Conservation (phyloP, 371 early-diverging fungal genomes). For the Mucor piriformis region DNA sequence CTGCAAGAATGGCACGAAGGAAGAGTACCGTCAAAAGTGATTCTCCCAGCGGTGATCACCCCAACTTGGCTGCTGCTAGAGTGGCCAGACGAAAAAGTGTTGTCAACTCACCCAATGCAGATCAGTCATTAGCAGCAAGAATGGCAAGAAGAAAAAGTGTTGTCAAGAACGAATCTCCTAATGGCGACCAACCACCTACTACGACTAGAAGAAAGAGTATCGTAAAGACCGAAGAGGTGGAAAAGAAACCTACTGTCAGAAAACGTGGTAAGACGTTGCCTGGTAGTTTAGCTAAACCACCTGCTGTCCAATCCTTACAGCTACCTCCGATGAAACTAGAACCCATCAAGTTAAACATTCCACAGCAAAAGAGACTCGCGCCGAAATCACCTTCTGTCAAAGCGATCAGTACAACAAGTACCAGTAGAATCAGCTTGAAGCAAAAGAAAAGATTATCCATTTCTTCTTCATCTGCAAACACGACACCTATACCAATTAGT, state of each 20-base stretch:
- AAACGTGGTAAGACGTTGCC: slow-evolving; percentile 57
- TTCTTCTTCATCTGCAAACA: slow-evolving; percentile 7
- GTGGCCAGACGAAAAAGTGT: slow-evolving; percentile 25
- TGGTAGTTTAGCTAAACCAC: slow-evolving; percentile 52
- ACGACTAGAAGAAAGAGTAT: background rate
- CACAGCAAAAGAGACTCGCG: slow-evolving; percentile 10
- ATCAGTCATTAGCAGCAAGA: slow-evolving; percentile 15
- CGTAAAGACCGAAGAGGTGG: background rate
- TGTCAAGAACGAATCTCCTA: slow-evolving; percentile 22
- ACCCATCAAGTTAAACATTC: slow-evolving; percentile 42
- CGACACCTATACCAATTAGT: slow-evolving; percentile 20
- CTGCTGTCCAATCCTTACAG: slow-evolving; percentile 40
- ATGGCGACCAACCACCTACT: slow-evolving; percentile 1
- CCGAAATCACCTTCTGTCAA: slow-evolving; percentile 31
- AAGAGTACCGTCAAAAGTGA: too few relatives aligned
- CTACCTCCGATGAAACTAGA: slow-evolving; percentile 57
- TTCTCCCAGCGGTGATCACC: background rate
- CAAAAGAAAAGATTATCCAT: slow-evolving; percentile 18
- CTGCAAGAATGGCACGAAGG: too few relatives aligned
- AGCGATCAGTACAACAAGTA: slow-evolving; percentile 5
- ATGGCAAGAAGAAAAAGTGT: slow-evolving; percentile 30
- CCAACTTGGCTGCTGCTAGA: slow-evolving; percentile 4
- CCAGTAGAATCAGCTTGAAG: background rate
- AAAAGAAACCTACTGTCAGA: slow-evolving; percentile 15
- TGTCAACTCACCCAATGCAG: slow-evolving; percentile 1